Evolutionary conservation across 129 eudicot genomes (phyloP).

Genomic region (Flaveria trinervia): DNA sequence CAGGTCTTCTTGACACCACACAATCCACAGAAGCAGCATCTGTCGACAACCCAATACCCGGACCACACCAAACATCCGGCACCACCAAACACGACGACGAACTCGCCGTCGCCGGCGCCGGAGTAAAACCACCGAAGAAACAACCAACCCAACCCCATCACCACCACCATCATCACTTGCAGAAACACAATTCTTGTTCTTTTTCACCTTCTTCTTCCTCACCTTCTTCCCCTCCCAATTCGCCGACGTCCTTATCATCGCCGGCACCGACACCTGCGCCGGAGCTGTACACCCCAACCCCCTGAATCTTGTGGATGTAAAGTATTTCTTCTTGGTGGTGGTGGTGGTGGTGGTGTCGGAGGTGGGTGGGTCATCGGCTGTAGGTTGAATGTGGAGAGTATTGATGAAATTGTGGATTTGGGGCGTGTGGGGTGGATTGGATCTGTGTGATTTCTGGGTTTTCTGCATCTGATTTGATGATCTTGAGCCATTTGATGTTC

Average conservation of each 20-base stretch:
- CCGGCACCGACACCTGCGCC: constrained; percentile 84
- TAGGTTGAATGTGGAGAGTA: constrained; percentile 49
- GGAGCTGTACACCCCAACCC: constrained; percentile 83
- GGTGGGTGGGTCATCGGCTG: constrained; percentile 18
- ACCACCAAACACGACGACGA: constrained; percentile 54
- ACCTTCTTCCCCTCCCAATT: constrained; percentile 67
- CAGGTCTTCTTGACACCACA: constrained; percentile 67
- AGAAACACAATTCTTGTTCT: constrained; percentile 32
- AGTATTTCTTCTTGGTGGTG: constrained; percentile 50
- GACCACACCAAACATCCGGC: constrained; percentile 97
- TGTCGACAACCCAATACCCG: constrained; percentile 63
- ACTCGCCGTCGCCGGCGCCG: constrained; percentile 27
- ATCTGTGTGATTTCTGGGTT: constrained; percentile 53
- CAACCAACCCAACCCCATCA: constrained; percentile 19
- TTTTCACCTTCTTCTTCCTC: constrained; percentile 63
- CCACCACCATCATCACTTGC: constrained; percentile 17
- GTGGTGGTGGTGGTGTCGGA: constrained; percentile 12
- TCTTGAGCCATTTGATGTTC: constrained; percentile 35
- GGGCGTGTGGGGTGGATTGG: constrained; percentile 46
- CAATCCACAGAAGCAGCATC: constrained; percentile 77
- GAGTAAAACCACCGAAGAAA: not conserved
- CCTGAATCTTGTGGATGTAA: constrained; percentile 49
- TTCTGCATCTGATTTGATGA: constrained; percentile 43
- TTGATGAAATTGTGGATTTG: constrained; percentile 61
- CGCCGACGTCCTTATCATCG: constrained; percentile 73